Base-by-base conservation (phyloP, 345 rosid species). In the Gossypium bickii region DNA sequence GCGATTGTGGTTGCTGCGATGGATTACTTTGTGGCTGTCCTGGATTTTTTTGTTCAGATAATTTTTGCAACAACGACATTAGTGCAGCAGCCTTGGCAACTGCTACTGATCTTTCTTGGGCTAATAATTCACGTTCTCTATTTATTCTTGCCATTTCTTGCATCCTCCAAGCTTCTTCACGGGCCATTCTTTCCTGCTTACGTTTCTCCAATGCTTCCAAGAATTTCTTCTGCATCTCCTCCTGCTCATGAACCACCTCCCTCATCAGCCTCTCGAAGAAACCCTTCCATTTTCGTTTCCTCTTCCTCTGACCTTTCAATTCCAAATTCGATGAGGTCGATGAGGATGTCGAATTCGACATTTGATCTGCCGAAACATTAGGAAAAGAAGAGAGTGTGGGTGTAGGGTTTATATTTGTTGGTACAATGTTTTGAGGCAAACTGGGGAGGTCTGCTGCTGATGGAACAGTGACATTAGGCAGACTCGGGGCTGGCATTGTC, bases 101-200 rank as follows among this genome's bases (percentile, higher is more conserved):
- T 0, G 96, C 88, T 15, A 75, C 81, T 8, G 96, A 86, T 58
- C 97, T 83, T 78, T 93, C 97, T 74, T 88, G 89, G 48, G 90
- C 91, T 41, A 92, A 73, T 68, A 89, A 87, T 72, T 92, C 93
- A 1, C 87, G 82, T 25, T 93, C 96, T 16, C 86, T 75, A 76
- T 79, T 87, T 56, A 93, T 85, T 77, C 93, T 72, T 0, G 91
- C 83, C 34, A 88, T 83, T 65, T 92, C 97, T 70, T 92, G 97
- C 76, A 75, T 69, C 75, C 92, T 84, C 97, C 98, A 93, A 60
- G 91, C 84, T 38, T 93, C 96, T 78, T 93, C 97, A 38, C 92
- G 81, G 2, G 44, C 77, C 74, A 87, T 58, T 74, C 94, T 85
- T 47, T 93, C 96, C 0, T 82, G 88, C n/a, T 93, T 97, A 2